Percentiles rank a stretch among this genome's conserved stretches.
Evolutionary conservation across 441 rosid genomes (phyloP).

Genomic region (Gossypium gossypioides): DNA sequence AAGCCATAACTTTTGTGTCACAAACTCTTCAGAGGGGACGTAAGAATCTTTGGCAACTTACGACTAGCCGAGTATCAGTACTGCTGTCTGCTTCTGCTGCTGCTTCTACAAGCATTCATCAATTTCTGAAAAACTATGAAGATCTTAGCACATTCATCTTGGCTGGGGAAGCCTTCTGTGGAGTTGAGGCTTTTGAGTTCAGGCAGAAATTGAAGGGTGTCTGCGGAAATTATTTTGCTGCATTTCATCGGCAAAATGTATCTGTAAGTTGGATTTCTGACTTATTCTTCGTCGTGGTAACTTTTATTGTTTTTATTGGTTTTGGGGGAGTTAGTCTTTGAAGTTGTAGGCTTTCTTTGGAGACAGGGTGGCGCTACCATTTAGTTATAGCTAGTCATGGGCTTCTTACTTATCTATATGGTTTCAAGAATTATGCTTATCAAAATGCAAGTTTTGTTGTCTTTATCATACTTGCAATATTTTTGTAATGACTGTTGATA

Average conservation of each 20-base stretch:
- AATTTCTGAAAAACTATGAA: slow-evolving; percentile 84
- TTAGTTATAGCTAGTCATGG: not conserved
- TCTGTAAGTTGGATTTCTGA: slow-evolving; percentile 46
- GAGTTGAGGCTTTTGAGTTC: slow-evolving; percentile 83
- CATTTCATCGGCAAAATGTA: slow-evolving; percentile 86
- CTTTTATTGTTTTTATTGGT: not conserved
- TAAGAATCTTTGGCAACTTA: slow-evolving; percentile 96
- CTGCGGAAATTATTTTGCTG: slow-evolving; percentile 69
- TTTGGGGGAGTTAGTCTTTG: not conserved
- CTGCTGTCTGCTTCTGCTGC: slow-evolving; percentile 81
- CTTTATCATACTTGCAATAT: not conserved
- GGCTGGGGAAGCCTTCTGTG: slow-evolving; percentile 97
- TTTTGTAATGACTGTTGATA: not conserved
- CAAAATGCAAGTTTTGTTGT: not conserved
- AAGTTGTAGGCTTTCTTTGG: not conserved
- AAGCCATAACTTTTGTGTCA: slow-evolving; percentile 76
- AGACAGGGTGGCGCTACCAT: not conserved
- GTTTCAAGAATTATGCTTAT: not conserved
- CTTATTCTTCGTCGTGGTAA: slow-evolving; percentile 1
- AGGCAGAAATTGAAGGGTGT: slow-evolving; percentile 86
- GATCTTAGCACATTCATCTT: slow-evolving; percentile 76
- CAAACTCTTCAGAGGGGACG: slow-evolving; percentile 86
- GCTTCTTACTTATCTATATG: not conserved
- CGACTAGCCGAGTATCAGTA: slow-evolving; percentile 81
- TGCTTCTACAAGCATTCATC: slow-evolving; percentile 84